Conservation (phyloP, 768 basidiomycete genomes). For the Phlebiopsis gigantea region DNA sequence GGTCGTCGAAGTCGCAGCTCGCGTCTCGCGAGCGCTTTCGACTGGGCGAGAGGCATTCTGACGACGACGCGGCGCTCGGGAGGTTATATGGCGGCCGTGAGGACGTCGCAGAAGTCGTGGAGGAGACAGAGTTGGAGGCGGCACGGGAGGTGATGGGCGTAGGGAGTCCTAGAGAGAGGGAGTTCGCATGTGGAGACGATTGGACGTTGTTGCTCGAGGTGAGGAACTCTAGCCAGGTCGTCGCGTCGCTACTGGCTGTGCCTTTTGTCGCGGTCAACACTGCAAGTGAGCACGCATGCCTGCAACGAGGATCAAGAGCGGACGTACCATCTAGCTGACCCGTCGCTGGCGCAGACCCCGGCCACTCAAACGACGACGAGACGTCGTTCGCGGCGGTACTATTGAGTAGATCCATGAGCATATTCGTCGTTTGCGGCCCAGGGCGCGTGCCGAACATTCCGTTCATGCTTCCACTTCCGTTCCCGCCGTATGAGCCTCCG, state of each 20-base stretch:
- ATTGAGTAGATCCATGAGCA: slow-evolving; percentile 21
- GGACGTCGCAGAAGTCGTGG: slow-evolving; percentile 1
- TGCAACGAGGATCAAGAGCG: background rate
- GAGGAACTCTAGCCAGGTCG: slow-evolving; percentile 14
- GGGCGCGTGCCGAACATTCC: slow-evolving; percentile 12
- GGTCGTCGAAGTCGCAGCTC: background rate
- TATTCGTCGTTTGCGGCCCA: slow-evolving; percentile 16
- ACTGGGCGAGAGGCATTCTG: slow-evolving; percentile 1
- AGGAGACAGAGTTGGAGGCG: slow-evolving; percentile 2
- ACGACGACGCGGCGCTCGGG: slow-evolving; percentile 5
- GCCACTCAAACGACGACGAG: slow-evolving; percentile 21
- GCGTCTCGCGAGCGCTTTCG: slow-evolving; percentile 6
- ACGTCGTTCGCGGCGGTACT: slow-evolving; percentile 2
- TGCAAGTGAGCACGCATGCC: background rate
- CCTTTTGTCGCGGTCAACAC: background rate
- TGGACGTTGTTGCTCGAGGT: background rate
- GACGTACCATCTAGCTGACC: background rate
- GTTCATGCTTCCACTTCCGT: background rate
- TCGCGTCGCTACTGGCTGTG: background rate
- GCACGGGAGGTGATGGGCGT: slow-evolving; percentile 6
- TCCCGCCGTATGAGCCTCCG: background rate
- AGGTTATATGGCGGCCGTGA: background rate
- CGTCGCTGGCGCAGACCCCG: slow-evolving; percentile 9
- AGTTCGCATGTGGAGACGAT: background rate
- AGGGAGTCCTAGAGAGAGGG: slow-evolving; percentile 1